phyloP scores from a whole-genome alignment of 768 basidiomycete genomes.

The Tricholoma sp. region DNA sequence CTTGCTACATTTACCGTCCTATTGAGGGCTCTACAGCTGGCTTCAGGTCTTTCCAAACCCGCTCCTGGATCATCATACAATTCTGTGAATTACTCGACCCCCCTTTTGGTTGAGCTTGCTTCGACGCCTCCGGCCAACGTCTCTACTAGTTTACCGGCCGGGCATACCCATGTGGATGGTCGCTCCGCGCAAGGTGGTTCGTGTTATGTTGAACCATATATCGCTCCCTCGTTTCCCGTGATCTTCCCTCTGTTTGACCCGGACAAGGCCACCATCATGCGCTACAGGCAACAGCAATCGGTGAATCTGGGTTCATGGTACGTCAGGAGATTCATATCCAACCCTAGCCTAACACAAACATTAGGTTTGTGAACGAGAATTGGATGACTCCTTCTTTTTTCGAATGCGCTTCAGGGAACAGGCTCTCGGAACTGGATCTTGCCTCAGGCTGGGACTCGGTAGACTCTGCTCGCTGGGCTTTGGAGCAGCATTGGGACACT shows the following conservation, averaged over 20 bases:
- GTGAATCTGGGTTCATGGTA: conserved; percentile 67
- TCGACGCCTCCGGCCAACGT: not conserved
- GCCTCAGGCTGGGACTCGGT: conserved; percentile 55
- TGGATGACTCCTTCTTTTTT: conserved; percentile 75
- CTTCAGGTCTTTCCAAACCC: conserved; percentile 27
- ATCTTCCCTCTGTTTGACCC: conserved; percentile 45
- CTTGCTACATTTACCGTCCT: conserved; percentile 21
- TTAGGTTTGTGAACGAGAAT: conserved; percentile 65
- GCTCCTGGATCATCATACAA: conserved; percentile 4
- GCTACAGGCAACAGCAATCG: conserved; percentile 58
- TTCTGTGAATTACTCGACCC: conserved; percentile 1
- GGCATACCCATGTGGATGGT: not conserved
- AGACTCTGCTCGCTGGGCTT: conserved; percentile 37
- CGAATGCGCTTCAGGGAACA: conserved; percentile 45
- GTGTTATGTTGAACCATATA: conserved; percentile 27
- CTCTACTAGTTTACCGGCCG: not conserved
- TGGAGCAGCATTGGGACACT: conserved; percentile 76
- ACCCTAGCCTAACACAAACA: not conserved
- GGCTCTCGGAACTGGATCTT: conserved; percentile 58
- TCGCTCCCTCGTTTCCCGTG: conserved; percentile 25
- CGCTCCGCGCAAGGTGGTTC: conserved; percentile 1
- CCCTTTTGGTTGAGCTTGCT: not conserved
- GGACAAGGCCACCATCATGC: conserved; percentile 44
- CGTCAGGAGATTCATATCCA: conserved; percentile 1
- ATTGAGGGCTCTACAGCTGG: conserved; percentile 26